phyloP scores from a whole-genome alignment of 2,329 filamentous ascomycete species.

The Aschersonia sp. region DNA sequence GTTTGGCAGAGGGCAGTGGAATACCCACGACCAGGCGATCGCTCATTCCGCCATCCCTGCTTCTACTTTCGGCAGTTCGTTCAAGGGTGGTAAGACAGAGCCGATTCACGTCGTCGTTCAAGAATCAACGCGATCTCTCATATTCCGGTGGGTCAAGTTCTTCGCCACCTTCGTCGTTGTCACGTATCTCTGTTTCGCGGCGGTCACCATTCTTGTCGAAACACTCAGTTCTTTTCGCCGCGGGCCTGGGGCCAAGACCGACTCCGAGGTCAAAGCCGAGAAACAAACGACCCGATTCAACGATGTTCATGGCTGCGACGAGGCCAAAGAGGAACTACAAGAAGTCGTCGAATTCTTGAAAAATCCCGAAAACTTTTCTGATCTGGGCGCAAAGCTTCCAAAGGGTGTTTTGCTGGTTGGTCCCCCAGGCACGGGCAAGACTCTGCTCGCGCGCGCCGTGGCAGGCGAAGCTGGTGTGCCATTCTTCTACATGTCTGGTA shows the following conservation, averaged over 20 bases:
- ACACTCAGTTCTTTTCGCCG: slow-evolving; percentile 67
- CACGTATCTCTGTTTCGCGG: slow-evolving; percentile 64
- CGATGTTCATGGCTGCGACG: slow-evolving; percentile 94
- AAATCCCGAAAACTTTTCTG: slow-evolving; percentile 85
- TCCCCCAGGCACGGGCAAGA: slow-evolving; percentile 95
- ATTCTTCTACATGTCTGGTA: slow-evolving; percentile 99
- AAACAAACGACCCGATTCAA: slow-evolving; percentile 82
- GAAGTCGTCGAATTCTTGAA: slow-evolving; percentile 94
- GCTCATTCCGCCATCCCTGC: slow-evolving; percentile 13
- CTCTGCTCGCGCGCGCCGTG: slow-evolving; percentile 84
- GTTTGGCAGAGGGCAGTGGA: slow-evolving; percentile 14
- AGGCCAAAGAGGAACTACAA: slow-evolving; percentile 94
- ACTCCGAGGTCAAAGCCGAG: slow-evolving; percentile 81
- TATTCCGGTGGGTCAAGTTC: slow-evolving; percentile 92
- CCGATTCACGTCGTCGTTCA: slow-evolving; percentile 96
- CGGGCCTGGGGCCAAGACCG: slow-evolving; percentile 50
- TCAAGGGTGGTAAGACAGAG: slow-evolving; percentile 58
- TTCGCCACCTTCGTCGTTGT: slow-evolving; percentile 63
- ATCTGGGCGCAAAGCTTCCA: slow-evolving; percentile 87
- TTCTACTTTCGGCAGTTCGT: slow-evolving; percentile 7
- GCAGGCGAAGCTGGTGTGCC: slow-evolving; percentile 94
- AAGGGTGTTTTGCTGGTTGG: slow-evolving; percentile 94
- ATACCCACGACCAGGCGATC: slow-evolving; percentile 14
- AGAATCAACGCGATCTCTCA: slow-evolving; percentile 61
- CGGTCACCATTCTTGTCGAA: slow-evolving; percentile 74